Percentiles rank a stretch among this genome's conserved stretches.
phyloP scores from a whole-genome alignment of 2,329 filamentous ascomycete genomes.

The Pseudogymnoascus sp. region DNA sequence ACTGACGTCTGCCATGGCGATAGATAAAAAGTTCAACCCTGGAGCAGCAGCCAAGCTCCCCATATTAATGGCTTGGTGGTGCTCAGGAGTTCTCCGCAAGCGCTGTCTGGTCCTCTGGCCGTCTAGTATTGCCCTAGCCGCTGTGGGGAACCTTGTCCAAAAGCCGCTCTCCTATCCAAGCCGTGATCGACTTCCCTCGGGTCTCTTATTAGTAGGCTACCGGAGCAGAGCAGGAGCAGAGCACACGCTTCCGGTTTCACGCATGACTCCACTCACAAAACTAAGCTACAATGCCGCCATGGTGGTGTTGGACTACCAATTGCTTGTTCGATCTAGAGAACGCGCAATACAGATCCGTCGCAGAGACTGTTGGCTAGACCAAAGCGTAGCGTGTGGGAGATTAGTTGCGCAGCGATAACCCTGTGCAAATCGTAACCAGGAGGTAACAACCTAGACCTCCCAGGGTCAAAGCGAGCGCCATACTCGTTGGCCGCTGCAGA shows the following conservation, averaged over 20 bases:
- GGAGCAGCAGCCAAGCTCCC: background rate
- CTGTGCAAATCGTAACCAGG: background rate
- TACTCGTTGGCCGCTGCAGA: background rate
- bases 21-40: background rate
- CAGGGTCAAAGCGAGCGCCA: background rate
- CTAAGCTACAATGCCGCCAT: background rate
- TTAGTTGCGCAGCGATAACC: background rate
- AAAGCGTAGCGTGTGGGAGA: background rate
- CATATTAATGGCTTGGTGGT: background rate
- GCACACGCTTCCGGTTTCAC: background rate
- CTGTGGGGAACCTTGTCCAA: background rate
- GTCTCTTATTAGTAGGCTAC: background rate
- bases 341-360: background rate
- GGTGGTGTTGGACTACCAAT: background rate
- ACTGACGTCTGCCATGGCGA: background rate
- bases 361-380: background rate
- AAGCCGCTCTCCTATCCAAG: background rate
- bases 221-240: background rate
- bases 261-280: background rate
- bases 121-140: background rate
- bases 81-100: background rate
- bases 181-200: background rate
- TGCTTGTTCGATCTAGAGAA: background rate
- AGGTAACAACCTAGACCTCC: background rate
- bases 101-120: background rate